Evolutionary conservation across 2,329 filamentous ascomycete genomes (phyloP), one percentile per base, ranked within the genome.

Genomic region (Botrytis deweyae): DNA sequence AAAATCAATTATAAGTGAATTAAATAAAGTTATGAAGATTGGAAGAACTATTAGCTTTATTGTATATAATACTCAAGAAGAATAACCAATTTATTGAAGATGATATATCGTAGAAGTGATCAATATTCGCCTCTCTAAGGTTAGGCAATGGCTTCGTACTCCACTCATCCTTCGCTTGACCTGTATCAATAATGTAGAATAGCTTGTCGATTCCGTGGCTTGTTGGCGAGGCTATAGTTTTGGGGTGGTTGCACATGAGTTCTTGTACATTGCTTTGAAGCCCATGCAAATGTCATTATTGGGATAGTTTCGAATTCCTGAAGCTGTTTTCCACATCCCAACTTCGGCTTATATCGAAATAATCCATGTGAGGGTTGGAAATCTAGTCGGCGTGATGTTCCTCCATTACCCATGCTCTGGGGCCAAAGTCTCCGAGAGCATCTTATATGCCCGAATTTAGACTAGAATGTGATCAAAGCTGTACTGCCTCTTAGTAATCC

Each of bases 401-500:
- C 62, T 58, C 64, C 72, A 63, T 63, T 18, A 22, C 25, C 44
- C 55, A 59, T 63, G 52, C 66, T 18, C 25, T n/a, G 40, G 38
- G 36, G 25, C 22, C 29, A 74, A 76, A 74, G 70, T 72, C 74
- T 70, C 67, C 70, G 73, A 73, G 38, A 33, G 16, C 8, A 70
- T 58, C 20, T 72, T 67, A 59, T 44, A 58, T 46, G n/a, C 40
- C 42, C 74, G 59, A 49, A 58, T 20, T 49, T 59, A 7, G 36
- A 33, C 5, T 46, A 7, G 14, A 61, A 10, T 76, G 62, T 67
- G 71, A 75, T 46, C 58, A 62, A 22, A 61, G 20, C 12, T 61
- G 12, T n/a, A 46, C 20, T 36, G 6, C 44, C 14, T 63, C 22
- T 18, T 10, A 25, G n/a, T n/a, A 12, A 14, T 64, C 14, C 16